Evolutionary conservation across 371 early-diverging fungal species (phyloP).

Genomic region (Lichtheimia ramosa): DNA sequence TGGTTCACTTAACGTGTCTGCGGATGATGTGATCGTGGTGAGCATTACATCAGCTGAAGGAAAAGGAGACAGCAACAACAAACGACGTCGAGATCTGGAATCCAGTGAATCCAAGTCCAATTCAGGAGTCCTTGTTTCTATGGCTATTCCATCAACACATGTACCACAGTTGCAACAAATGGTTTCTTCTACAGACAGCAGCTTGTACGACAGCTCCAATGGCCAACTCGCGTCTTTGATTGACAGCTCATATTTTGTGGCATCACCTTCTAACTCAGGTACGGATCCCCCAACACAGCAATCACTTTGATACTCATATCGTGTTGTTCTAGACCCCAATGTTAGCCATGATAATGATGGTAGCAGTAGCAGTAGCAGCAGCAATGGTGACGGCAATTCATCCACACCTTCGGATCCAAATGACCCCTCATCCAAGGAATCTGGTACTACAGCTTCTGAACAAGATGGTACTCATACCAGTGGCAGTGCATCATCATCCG

Average conservation of each 20-base stretch:
- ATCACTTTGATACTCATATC: too few species aligned
- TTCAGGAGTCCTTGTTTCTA: conserved; percentile 36
- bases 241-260: conserved; percentile 31
- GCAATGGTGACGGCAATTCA: neutral
- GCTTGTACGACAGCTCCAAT: conserved; percentile 32
- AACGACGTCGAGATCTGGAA: conserved; percentile 9
- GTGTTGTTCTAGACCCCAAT: neutral
- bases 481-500: neutral
- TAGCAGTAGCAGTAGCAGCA: neutral
- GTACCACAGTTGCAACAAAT: conserved; percentile 23
- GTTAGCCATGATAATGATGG: neutral
- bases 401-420: neutral
- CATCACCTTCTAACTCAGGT: conserved; percentile 3
- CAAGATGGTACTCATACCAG: neutral
- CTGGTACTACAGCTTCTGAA: neutral
- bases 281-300: too few species aligned
- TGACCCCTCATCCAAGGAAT: neutral
- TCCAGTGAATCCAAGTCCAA: conserved; percentile 3
- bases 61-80: neutral
- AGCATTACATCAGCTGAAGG: conserved; percentile 32
- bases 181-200: conserved; percentile 22
- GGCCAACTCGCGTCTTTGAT: conserved; percentile 42
- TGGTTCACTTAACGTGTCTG: conserved; percentile 21
- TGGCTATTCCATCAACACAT: conserved; percentile 32
- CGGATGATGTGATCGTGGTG: conserved; percentile 48